Conservation (phyloP, 371 early-diverging fungal genomes). For the Massospora cicadina region DNA sequence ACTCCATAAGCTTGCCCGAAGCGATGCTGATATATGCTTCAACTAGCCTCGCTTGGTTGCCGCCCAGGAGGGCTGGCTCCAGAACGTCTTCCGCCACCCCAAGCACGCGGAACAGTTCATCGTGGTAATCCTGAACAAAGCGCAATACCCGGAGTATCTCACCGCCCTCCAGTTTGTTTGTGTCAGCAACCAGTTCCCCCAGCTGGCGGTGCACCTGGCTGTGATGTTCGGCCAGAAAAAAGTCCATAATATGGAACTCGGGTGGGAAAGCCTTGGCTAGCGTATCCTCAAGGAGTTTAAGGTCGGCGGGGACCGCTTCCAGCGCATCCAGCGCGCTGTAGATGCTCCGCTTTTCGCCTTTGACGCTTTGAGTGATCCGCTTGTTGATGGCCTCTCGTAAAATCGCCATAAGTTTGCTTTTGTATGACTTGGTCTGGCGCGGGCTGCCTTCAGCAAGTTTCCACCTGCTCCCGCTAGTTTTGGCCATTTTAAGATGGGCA, state of each 20-base stretch:
- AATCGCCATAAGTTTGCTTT: slow-evolving; percentile 55
- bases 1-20: slow-evolving; percentile 63
- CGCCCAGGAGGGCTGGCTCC: slow-evolving; percentile 80
- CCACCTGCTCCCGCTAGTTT: slow-evolving; percentile 26
- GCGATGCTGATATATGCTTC: slow-evolving; percentile 78
- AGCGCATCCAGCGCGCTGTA: slow-evolving; percentile 39
- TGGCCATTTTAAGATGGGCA: slow-evolving; percentile 33
- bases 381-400: slow-evolving; percentile 45
- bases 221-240: slow-evolving; percentile 86
- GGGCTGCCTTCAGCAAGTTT: slow-evolving; percentile 31
- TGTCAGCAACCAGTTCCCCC: slow-evolving; percentile 40
- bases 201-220: slow-evolving; percentile 61
- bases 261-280: slow-evolving; percentile 76
- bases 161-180: slow-evolving; percentile 40
- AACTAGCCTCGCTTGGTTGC: slow-evolving; percentile 71
- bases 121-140: slow-evolving; percentile 85
- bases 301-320: slow-evolving; percentile 71
- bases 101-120: slow-evolving; percentile 61
- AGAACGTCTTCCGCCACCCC: slow-evolving; percentile 78
- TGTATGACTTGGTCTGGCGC: slow-evolving; percentile 46
- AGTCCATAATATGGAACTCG: slow-evolving; percentile 77
- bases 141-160: slow-evolving; percentile 61
- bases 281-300: slow-evolving; percentile 69
- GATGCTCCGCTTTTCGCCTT: slow-evolving; percentile 26
- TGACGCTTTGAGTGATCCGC: slow-evolving; percentile 33